These are phyloP conservation scores for Pichia sporocuriosa DNA, from an alignment of 805 yeast genomes.

Conservation along the genomic window DNA sequence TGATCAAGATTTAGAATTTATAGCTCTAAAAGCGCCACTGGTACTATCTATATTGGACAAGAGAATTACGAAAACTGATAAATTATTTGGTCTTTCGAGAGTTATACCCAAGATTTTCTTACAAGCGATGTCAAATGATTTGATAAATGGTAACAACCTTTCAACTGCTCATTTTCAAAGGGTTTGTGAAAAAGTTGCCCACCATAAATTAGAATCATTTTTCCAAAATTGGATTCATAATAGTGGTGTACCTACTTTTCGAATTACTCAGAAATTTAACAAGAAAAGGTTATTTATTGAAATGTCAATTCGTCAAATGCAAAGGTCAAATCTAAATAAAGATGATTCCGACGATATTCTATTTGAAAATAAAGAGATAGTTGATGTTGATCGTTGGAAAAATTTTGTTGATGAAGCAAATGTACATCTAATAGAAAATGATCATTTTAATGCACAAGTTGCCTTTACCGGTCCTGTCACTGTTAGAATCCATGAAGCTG, in stretches of 20 bases:
- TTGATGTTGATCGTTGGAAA: conserved; percentile 4
- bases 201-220: conserved; percentile 71
- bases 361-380: background rate
- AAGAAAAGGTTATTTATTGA: conserved; percentile 91
- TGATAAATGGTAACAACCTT: conserved; percentile 64
- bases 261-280: conserved; percentile 87
- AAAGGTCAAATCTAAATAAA: conserved; percentile 40
- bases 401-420: conserved; percentile 40
- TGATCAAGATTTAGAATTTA: conserved; percentile 57
- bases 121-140: conserved; percentile 94
- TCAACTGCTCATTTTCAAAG: conserved; percentile 83
- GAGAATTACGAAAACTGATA: conserved; percentile 93
- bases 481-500: conserved; percentile 93
- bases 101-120: conserved; percentile 86
- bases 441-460: conserved; percentile 36
- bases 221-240: conserved; percentile 93
- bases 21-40: conserved; percentile 76
- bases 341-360: conserved; percentile 18
- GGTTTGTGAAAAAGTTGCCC: conserved; percentile 92
- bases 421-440: conserved; percentile 35
- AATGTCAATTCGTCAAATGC: conserved; percentile 89
- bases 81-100: conserved; percentile 85
- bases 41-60: conserved; percentile 79
- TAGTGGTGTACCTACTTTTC: conserved; percentile 80
- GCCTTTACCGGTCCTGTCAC: conserved; percentile 93